These are phyloP conservation scores for Eutrema japonicum DNA, from an alignment of 345 rosid species.

Conservation along the genomic window DNA sequence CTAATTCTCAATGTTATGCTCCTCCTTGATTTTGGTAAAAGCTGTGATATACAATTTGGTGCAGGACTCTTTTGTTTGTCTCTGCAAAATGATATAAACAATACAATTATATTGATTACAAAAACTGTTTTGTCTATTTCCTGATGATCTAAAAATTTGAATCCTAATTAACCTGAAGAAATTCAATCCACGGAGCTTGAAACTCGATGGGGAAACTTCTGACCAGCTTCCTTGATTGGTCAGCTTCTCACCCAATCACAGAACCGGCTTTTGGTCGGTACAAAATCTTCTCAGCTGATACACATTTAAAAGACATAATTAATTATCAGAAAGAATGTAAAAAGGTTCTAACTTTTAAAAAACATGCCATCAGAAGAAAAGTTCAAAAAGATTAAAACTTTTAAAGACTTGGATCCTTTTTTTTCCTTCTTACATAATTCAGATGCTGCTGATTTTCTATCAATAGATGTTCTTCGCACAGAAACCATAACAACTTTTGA, in stretches of 20 bases:
- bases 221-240: conserved; percentile 65
- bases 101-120: not conserved
- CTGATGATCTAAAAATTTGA: conserved; percentile 25
- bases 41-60: conserved; percentile 41
- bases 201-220: conserved; percentile 64
- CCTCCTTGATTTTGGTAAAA: conserved; percentile 2
- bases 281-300: conserved; percentile 54
- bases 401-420: not conserved
- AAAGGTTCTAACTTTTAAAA: not conserved
- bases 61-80: conserved; percentile 73
- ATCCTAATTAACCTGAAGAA: conserved; percentile 57
- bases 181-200: conserved; percentile 67
- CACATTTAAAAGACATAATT: conserved; percentile 19
- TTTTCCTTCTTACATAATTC: conserved; percentile 52
- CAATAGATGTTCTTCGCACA: conserved; percentile 65
- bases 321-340: conserved; percentile 24
- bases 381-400: not conserved
- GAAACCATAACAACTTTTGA: conserved; percentile 69
- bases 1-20: conserved; percentile 3
- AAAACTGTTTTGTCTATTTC: conserved; percentile 2
- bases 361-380: not conserved
- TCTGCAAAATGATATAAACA: conserved; percentile 45
- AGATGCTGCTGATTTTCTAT: conserved; percentile 45
- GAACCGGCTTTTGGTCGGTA: conserved; percentile 69
- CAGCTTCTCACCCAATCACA: conserved; percentile 45